Evolutionary conservation across 2,329 filamentous ascomycete genomes (phyloP), one percentile per base, ranked within the genome.

Genomic region (Neoarthrinium moseri): DNA sequence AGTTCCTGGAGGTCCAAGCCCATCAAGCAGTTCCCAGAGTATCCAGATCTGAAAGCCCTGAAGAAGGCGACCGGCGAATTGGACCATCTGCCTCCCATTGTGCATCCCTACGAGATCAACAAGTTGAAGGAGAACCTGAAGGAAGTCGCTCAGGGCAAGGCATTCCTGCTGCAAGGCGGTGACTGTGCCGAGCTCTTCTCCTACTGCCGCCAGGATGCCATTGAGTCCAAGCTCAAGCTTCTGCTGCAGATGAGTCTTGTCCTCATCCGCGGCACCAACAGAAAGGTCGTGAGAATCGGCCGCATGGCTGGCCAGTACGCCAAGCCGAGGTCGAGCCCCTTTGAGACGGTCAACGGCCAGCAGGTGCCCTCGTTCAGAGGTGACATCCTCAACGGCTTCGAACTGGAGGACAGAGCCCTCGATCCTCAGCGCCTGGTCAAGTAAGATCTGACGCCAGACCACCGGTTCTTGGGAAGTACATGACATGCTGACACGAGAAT

Each of bases 241-340:
- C 79, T 99, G 23, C 74, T 99, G 49, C 94, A 99, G 71, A 97
- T 99, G 92, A 95, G 89, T 54, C 73, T 99, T 56, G 89, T 99
- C 1, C 77, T 99, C 49, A 91, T 97, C 65, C 96, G 91, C 86
- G 94, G 89, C 56, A 78, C 77, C 48, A 76, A 79, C 69, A 84
- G 83, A 70, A 88, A 89, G 5, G 91, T 99, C 4, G 90, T 99
- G 38, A 84, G 94, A 56, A 95, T 99, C 60, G 94, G 90, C 13
- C 84, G 94, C 50, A 96, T 97, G 84, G 94, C 94, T 11, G 94
- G 94, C 4, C 94, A 99, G 74, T 99, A 96, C 62, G 94, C 94
- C 23, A 99, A 99, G 71, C 94, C 92, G 3, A 78, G 94, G 46
- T 96, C 90, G 4, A 95, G 86, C 57, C 88, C 92, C 0, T 91